These are phyloP conservation scores for Umbelopsis sp. DNA, from an alignment of 371 early-diverging fungal genomes.

Conservation along the genomic window DNA sequence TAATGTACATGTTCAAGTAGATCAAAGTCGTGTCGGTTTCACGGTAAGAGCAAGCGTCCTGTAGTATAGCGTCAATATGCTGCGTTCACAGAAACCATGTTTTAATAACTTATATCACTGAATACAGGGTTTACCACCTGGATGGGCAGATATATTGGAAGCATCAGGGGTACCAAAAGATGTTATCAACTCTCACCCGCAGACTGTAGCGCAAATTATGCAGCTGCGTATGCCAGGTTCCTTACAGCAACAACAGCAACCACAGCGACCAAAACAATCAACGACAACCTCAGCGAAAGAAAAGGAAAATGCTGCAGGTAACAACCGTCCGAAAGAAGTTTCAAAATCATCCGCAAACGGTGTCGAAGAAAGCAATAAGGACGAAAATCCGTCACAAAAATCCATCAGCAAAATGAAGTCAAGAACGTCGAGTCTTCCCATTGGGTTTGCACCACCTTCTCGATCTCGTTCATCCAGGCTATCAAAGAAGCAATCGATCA, in stretches of 20 bases:
- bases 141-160: constrained; percentile 61
- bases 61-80: not conserved
- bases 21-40: constrained; percentile 44
- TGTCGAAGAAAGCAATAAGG: constrained; percentile 2
- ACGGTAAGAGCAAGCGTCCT: constrained; percentile 26
- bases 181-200: constrained; percentile 55
- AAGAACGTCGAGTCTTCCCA: constrained; percentile 32
- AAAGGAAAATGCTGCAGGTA: not conserved
- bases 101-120: not conserved
- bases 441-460: constrained; percentile 54
- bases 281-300: constrained; percentile 13
- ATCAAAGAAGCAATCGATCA: constrained; percentile 9
- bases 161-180: constrained; percentile 62
- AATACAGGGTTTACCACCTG: constrained; percentile 57
- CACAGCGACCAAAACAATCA: constrained; percentile 16
- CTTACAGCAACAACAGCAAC: constrained; percentile 31
- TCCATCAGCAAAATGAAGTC: constrained; percentile 19
- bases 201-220: constrained; percentile 57
- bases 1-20: constrained; percentile 63
- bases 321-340: not conserved
- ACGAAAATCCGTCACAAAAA: constrained; percentile 5
- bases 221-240: constrained; percentile 59
- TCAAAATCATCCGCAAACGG: not conserved
- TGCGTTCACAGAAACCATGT: not conserved
- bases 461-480: constrained; percentile 48